These are phyloP conservation scores for Aspergillus neoniger DNA, from an alignment of 2,329 filamentous ascomycete species.

Conservation along the genomic window DNA sequence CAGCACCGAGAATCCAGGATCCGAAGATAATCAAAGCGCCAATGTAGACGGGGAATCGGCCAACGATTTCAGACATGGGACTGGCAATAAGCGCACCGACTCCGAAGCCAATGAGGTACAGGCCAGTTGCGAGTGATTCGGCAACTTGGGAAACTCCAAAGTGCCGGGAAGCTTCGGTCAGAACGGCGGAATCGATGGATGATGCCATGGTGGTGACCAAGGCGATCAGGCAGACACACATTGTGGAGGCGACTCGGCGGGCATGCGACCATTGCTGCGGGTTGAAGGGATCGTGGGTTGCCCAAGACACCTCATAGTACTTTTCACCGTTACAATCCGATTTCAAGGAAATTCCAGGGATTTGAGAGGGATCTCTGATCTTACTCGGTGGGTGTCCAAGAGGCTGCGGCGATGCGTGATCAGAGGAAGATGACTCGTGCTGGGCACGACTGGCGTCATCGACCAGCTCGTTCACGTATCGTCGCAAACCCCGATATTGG, in stretches of 20 bases:
- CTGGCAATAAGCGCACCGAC: constrained; percentile 51
- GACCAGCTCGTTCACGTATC: background rate
- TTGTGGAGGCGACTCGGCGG: constrained; percentile 42
- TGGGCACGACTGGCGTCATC: background rate
- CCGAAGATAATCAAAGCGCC: constrained; percentile 48
- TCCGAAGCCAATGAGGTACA: constrained; percentile 49
- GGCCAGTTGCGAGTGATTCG: constrained; percentile 51
- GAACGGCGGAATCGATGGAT: constrained; percentile 54
- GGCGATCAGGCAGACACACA: constrained; percentile 51
- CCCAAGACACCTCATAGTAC: constrained; percentile 37
- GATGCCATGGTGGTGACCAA: constrained; percentile 55
- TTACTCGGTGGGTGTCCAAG: background rate
- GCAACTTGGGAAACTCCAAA: constrained; percentile 55
- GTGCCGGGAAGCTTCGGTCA: constrained; percentile 47
- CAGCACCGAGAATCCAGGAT: constrained; percentile 52
- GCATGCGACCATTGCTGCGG: constrained; percentile 43
- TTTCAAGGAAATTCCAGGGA: constrained; percentile 6
- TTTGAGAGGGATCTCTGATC: background rate
- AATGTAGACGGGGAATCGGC: constrained; percentile 54
- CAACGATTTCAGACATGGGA: constrained; percentile 52
- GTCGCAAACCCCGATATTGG: background rate
- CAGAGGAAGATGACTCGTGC: background rate
- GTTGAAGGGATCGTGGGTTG: constrained; percentile 36
- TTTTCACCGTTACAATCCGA: constrained; percentile 7
- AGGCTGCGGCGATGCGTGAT: background rate